Evolutionary conservation across 257 asterid genomes (phyloP).

Genomic region (Parsonsia alboflavescens): DNA sequence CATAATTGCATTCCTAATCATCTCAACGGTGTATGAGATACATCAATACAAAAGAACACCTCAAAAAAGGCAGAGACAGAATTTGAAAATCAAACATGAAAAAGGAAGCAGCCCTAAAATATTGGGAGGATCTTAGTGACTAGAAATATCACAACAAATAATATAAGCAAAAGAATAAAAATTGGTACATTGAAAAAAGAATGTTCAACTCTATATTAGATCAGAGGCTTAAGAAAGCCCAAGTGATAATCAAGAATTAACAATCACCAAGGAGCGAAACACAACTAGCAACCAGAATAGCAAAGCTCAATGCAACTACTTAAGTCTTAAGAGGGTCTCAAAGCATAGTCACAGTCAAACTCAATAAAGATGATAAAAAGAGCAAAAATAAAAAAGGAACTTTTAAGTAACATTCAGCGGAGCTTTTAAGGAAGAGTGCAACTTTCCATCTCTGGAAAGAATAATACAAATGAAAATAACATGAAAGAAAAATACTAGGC

Average conservation of each 20-base stretch:
- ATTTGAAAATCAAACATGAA: neutral
- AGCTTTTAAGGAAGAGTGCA: too few relatives aligned
- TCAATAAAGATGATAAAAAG: neutral
- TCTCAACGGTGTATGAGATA: neutral
- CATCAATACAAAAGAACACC: neutral
- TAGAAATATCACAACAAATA: neutral
- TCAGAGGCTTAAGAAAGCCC: neutral
- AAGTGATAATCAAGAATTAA: neutral
- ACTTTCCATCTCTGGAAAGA: too few relatives aligned
- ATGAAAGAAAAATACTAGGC: too few relatives aligned
- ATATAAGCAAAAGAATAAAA: neutral
- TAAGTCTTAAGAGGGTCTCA: neutral
- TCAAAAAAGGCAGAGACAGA: neutral
- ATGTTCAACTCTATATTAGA: neutral
- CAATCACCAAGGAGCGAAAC: neutral
- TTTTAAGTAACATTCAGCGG: too few relatives aligned
- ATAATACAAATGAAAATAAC: too few relatives aligned
- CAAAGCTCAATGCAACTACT: neutral
- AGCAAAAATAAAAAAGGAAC: neutral
- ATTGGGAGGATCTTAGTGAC: neutral
- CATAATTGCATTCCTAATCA: neutral
- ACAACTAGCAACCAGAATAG: neutral
- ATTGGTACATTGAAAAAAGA: neutral
- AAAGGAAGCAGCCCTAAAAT: neutral
- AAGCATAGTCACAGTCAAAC: neutral